These are phyloP conservation scores for Cordyceps tenuipes DNA, from an alignment of 2,329 filamentous ascomycete genomes.

Conservation along the genomic window DNA sequence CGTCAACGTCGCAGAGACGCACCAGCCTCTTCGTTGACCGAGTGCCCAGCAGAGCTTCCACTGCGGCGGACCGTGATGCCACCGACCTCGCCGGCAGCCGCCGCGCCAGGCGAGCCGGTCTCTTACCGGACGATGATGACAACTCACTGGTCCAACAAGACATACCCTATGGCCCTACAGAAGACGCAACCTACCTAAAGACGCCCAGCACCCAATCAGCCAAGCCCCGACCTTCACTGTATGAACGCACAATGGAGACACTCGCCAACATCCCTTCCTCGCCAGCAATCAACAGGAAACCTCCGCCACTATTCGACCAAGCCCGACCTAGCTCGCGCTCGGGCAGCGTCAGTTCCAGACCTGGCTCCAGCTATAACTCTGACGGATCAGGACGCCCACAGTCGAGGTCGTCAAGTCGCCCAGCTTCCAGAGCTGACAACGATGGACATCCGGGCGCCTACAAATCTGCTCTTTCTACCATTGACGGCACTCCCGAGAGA, in stretches of 20 bases:
- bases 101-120: background rate
- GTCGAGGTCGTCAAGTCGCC: slow-evolving; percentile 44
- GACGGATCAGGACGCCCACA: slow-evolving; percentile 47
- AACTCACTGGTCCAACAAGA: background rate
- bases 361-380: slow-evolving; percentile 53
- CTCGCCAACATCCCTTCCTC: slow-evolving; percentile 71
- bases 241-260: slow-evolving; percentile 81
- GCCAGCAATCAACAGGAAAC: slow-evolving; percentile 56
- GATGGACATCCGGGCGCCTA: slow-evolving; percentile 38
- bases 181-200: slow-evolving; percentile 11
- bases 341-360: slow-evolving; percentile 37
- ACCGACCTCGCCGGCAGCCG: background rate
- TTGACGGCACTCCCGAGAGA: slow-evolving; percentile 36
- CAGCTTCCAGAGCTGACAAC: slow-evolving; percentile 45
- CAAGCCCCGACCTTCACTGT: slow-evolving; percentile 50
- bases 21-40: slow-evolving; percentile 12
- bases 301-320: slow-evolving; percentile 64
- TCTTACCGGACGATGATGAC: slow-evolving; percentile 14
- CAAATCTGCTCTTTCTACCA: slow-evolving; percentile 33
- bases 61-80: slow-evolving; percentile 7
- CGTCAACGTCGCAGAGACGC: slow-evolving; percentile 10
- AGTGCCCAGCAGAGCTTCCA: slow-evolving; percentile 13
- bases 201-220: slow-evolving; percentile 18
- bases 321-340: slow-evolving; percentile 47
- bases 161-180: background rate